Conservation (phyloP, 176 grass and related monocot species). For the Elymus sibiricus region DNA sequence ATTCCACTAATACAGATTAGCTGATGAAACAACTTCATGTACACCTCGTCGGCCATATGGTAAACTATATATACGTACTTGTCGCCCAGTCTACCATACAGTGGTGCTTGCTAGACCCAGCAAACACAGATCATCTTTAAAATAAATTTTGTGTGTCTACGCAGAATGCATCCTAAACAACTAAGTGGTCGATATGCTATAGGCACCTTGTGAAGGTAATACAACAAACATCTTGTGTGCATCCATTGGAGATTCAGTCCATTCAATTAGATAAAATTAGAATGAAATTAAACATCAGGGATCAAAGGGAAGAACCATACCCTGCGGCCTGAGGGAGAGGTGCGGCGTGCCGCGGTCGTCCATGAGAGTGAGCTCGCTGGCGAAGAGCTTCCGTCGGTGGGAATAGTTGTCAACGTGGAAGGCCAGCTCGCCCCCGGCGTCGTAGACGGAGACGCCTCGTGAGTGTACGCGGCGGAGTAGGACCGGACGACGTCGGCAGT, state of each 20-base stretch:
- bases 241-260: background rate
- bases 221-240: background rate
- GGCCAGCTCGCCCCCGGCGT: slow-evolving; percentile 46
- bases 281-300: too few relatives aligned
- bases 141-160: too few relatives aligned
- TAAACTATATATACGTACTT: too few relatives aligned
- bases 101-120: too few relatives aligned
- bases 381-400: slow-evolving; percentile 44
- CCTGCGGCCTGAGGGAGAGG: slow-evolving; percentile 66
- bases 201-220: background rate
- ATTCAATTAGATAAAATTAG: background rate
- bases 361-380: slow-evolving; percentile 65
- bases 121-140: too few relatives aligned
- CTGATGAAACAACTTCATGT: too few relatives aligned
- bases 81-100: too few relatives aligned
- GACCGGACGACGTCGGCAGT: too few relatives aligned
- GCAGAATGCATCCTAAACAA: background rate
- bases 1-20: too few relatives aligned
- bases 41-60: too few relatives aligned
- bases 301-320: background rate
- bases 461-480: too few relatives aligned
- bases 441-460: slow-evolving; percentile 70
- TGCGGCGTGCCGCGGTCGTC: slow-evolving; percentile 48
- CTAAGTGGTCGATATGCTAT: background rate
- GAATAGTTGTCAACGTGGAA: slow-evolving; percentile 92